Evolutionary conservation across 2,329 filamentous ascomycete species (phyloP), one percentile per base, ranked within the genome.

Genomic region (Cephalotrichum gorgonifer): DNA sequence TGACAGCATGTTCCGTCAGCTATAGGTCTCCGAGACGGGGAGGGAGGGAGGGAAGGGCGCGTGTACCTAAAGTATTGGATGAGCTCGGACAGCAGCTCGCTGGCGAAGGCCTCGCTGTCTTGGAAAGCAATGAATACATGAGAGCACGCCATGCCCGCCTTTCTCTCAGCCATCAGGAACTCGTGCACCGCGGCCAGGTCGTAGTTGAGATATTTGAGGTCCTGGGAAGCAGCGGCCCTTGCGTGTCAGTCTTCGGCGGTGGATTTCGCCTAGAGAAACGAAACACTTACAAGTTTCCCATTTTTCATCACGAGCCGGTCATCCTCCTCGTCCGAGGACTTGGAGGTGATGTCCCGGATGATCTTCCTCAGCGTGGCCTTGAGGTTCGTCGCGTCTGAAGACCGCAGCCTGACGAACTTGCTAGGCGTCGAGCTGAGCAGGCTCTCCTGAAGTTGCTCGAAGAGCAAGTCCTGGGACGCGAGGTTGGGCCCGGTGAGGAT

Each of bases 71-170:
- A 74, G 5, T 90, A 72, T 33, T 74, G 71, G 43, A 91, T 75
- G 31, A 88, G 60, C 51, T 91, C 86, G 1, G 81, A 81, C 12
- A 94, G 67, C n/a, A 93, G 64, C 27, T 69, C 69, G 43, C 79
- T 79, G 56, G 90, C 86, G 59, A 93, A 90, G 1, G 83, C 86
- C 64, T 93, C 88, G 53, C 85, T 88, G 58, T 93, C 87, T 61
- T 89, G 83, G 51, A 93, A 81, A 0, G 84, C 80, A 44, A 94
- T 70, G 47, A 88, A 75, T 9, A 91, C 75, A 55, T 80, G 79
- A 38, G 75, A 65, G 27, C 74, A 74, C 14, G 39, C 33, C 23
- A 65, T 62, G n/a, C n/a, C n/a, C n/a, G n/a, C n/a, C n/a, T n/a
- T n/a, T n/a, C 22, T 22, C 33, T 75, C 73, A 8, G 71, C 67